Base-by-base conservation (phyloP, 108 stramenopile species). In the Chaetoceros muelleri region DNA sequence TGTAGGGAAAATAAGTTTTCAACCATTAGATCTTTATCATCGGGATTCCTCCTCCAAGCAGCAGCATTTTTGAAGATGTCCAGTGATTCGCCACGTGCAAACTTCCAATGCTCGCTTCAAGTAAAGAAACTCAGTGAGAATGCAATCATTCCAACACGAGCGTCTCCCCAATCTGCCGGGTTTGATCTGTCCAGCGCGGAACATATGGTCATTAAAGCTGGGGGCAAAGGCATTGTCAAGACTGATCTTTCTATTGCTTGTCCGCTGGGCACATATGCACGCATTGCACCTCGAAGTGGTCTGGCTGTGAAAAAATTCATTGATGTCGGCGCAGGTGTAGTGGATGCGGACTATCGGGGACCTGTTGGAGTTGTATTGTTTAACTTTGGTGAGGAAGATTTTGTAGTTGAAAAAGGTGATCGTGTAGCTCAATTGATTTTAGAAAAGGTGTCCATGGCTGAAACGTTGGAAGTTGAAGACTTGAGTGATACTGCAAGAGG, bases 341-440 rank as follows among this genome's bases (percentile, higher is more conserved):
- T 99, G 24, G 91, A 98, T 67, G 91, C 91, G 50, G 98, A 99
- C 55, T 99, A 99, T 61, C 92, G 98, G 1, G 98, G 98, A 31
- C 74, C 79, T 28, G 96, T 99, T 19, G 98, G 98, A 17, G 96
- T 99, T 25, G 90, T 99, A 7, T 69, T 99, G 26, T 99, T 99
- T 84, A 99, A 99, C 67, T 88, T 94, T 63, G 86, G 91, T 16
- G 34, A 65, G 3, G 82, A 88, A 27, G 93, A 87, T 54, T 95
- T 96, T 71, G 64, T 66, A 27, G 76, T 98, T 23, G 60, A 74
- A 22, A 58, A 60, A 22, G 98, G 98, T n/a, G 98, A 99, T 70
- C 87, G 98, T 21, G 88, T 99, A 54, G 98, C 98, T 2, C 98
- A 99, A 71, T 76, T 99, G n/a, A 91, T 99, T 54, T 64, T 99